Evolutionary conservation across 139 green algal genomes (phyloP).

Genomic region (Coelastrella sp.): DNA sequence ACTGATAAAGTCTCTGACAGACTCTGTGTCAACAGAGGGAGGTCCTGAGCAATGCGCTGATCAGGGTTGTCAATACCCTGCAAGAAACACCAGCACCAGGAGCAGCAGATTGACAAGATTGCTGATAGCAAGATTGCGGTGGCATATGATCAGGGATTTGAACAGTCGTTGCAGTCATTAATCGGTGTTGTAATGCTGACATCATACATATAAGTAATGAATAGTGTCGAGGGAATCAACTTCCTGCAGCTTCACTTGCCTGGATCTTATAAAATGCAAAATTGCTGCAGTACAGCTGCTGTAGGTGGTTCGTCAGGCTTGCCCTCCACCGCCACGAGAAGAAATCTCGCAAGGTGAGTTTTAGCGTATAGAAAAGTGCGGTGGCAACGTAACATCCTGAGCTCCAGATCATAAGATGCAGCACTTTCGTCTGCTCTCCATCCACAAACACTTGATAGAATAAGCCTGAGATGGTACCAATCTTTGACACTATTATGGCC

Average conservation of each 20-base stretch:
- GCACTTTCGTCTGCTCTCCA: background rate
- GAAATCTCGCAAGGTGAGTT: constrained; percentile 11
- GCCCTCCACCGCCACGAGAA: constrained; percentile 39
- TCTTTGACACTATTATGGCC: background rate
- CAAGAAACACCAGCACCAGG: background rate
- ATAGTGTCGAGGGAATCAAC: too few relatives aligned
- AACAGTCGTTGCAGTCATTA: too few relatives aligned
- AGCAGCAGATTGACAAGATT: background rate
- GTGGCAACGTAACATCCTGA: constrained; percentile 12
- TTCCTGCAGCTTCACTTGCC: background rate
- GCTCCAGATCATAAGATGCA: constrained; percentile 9
- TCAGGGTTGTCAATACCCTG: constrained; percentile 65
- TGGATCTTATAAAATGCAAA: background rate
- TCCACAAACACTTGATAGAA: constrained; percentile 43
- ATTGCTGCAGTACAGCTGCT: constrained; percentile 37
- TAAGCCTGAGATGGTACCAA: constrained; percentile 28
- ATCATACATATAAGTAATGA: too few relatives aligned
- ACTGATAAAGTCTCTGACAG: constrained; percentile 56
- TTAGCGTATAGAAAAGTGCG: constrained; percentile 25
- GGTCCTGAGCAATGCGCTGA: constrained; percentile 87
- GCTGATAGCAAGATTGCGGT: too few relatives aligned
- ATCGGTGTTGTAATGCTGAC: too few relatives aligned
- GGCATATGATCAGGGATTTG: too few relatives aligned
- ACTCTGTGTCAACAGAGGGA: constrained; percentile 46
- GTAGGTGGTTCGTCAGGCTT: background rate